Evolutionary conservation across 2,329 filamentous ascomycete species (phyloP), one percentile per base, ranked within the genome.

Genomic region (Boeremia lycopersici): DNA sequence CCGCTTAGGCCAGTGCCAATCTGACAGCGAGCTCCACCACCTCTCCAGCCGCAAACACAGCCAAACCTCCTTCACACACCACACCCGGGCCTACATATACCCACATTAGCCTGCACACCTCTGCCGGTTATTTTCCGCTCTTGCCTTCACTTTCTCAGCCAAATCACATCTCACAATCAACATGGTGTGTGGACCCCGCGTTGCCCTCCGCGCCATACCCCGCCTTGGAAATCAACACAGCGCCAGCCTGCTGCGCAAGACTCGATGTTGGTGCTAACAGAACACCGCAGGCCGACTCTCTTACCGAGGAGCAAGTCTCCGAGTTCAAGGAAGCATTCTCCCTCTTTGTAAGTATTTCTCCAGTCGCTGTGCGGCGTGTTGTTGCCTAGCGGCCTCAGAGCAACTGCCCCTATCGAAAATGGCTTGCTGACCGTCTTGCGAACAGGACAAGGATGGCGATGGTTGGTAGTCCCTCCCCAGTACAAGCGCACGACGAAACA

Each of bases 301-400:
- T 99, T 76, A 98, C 95, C 72, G 95, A 99, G 86, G 95, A 99
- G 84, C 95, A 99, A 86, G 95, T 99, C 78, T 98, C 95, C 77
- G 95, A 99, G 84, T 99, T 98, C 86, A 99, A 98, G 90, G 95
- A 99, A 84, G 95, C 95, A 51, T 99, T 99, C 83, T 99, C 95
- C 78, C 91, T 99, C 67, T 99, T 99, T 81, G 95, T 99, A 89
- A 89, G 95, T 88, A 50, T 34, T 51, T 52, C 57, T 30, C 13
- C 25, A 33, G 33, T 52, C 59, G 35, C 38, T 19, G 33, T 51
- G 53, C 47, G 11, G 33, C 42, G 49, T 46, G 52, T 46, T 60
- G 65, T 59, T 69, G 70, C 68, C 71, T 71, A 49, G 61, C 57
- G 48, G 56, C 57, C 39, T 48, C 41, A 25, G 47, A 19, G 49